Base-by-base conservation (phyloP, 2,329 filamentous ascomycete genomes). In the Pyricularia sp. region DNA sequence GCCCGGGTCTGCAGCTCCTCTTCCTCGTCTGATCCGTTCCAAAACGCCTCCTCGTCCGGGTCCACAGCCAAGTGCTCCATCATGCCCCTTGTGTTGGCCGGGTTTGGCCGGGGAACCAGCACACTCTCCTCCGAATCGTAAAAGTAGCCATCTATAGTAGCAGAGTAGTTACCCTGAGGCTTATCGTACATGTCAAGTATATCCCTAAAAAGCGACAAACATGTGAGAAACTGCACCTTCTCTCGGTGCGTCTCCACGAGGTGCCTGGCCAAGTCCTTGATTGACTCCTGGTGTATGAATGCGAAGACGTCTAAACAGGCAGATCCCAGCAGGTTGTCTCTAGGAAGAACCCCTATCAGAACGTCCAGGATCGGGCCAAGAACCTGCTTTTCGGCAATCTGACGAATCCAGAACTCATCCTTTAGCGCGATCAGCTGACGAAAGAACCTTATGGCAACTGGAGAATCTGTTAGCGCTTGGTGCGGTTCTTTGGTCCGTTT, bases 271-370 rank as follows among this genome's bases (percentile, higher is more conserved):
- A 97, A 83, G 17, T 91, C 88, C 77, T 93, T 96, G 74, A 94
- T 85, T 69, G 89, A 89, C 74, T 96, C 92, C 76, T 89, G 89
- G 76, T 90, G 93, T 74, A 98, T 92, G 75, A 90, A 93, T 75
- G 97, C 93, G 72, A 99, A 98, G 63, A 99, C 86, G 75, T 99
- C 95, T 11, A 98, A 84, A 74, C 93, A 97, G 10, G 94, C 94
- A 0, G 94, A 98, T 78, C 95, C 96, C 36, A 98, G 84, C 3
- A 99, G 84, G 73, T 97, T 98, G 78, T 99, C 94, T 61, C 93
- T 88, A 0, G 94, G 92, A 86, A 97, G 91, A 0, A 93, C 95
- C 72, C 92, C 88, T 69, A 91, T 86, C 42, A 98, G 86, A 55
- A 97, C 90, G 72, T 95, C 88, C 17, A 99, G 83, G 42, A 98